Percentiles rank a stretch among this genome's conserved stretches.
Evolutionary conservation across 129 eudicot species (phyloP).

Genomic region (Helichrysum umbraculigerum): DNA sequence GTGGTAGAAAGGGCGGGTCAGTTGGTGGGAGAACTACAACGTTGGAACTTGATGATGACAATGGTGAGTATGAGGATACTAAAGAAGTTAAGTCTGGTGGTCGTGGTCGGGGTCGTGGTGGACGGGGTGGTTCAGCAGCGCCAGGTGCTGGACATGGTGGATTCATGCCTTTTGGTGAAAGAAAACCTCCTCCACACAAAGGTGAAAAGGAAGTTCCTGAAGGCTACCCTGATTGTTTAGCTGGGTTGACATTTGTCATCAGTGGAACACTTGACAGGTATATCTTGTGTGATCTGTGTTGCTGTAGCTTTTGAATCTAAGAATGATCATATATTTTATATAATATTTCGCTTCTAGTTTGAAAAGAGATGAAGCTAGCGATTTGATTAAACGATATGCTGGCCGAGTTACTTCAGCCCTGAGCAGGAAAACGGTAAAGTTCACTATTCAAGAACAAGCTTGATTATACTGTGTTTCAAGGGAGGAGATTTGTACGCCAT

Average conservation of each 20-base stretch:
- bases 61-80: slow-evolving; percentile 47
- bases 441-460: not conserved
- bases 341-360: slow-evolving; percentile 52
- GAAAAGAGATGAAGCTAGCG: slow-evolving; percentile 99
- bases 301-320: not conserved
- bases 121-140: slow-evolving; percentile 61
- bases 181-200: slow-evolving; percentile 98
- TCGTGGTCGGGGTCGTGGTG: slow-evolving; percentile 88
- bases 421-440: slow-evolving; percentile 92
- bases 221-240: slow-evolving; percentile 87
- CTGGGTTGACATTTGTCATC: slow-evolving; percentile 86
- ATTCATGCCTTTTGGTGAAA: slow-evolving; percentile 89
- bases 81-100: slow-evolving; percentile 63
- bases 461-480: not conserved
- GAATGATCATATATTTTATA: slow-evolving; percentile 10
- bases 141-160: slow-evolving; percentile 96
- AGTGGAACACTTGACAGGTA: slow-evolving; percentile 99
- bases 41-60: slow-evolving; percentile 49
- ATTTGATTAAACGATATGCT: slow-evolving; percentile 86
- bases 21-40: slow-evolving; percentile 42
- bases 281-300: not conserved
- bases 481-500: too few relatives aligned
- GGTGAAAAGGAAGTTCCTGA: slow-evolving; percentile 98
- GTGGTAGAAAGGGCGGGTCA: slow-evolving; percentile 61
- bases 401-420: slow-evolving; percentile 97